Base-by-base conservation (phyloP, 192 early-diverging fungal genomes). In the Backusella tuberculispora region DNA sequence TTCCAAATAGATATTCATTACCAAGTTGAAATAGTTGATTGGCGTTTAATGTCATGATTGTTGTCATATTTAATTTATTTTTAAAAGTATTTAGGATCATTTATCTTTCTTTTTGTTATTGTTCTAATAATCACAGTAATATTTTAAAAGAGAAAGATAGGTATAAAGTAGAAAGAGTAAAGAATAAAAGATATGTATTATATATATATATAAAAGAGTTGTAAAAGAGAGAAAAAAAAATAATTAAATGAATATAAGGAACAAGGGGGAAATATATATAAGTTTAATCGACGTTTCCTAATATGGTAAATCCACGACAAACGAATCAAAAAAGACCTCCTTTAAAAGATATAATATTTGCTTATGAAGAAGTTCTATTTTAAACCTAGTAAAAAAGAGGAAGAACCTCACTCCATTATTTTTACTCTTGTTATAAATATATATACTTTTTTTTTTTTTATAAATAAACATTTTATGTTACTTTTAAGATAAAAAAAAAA, bases 1-100 rank as follows among this genome's bases (percentile, higher is more conserved):
- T 74, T 13, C 90, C 90, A 84, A 91, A 91, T 46, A 91, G 72
- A 50, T 83, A 46, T 70, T 65, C 24, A 24, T 66, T 80, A 19
- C 69, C 79, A 37, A 66, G 42, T 45, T 80, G 40, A 53, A 80
- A 80, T 21, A 77, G 66, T n/a, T 79, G 77, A 48, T 70, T 21
- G 15, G 21, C 44, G 42, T 19, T 46, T 19, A 34, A n/a, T 42
- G 42, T 17, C 6, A 1, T 37, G 43, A 45, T 29, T 12, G 68
- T 70, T 42, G 26, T 5, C 29, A 17, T 45, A 21, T 24, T 34
- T 29, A 45, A 24, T 44, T 70, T 45, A 17, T 43, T 42, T 42
- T 70, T 42, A 12, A 48, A 48, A 38, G 50, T 50, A 26, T 74
- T 34, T 2, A 34, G 29, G 2, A 34, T 34, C 29, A 34, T 34